Evolutionary conservation across 345 rosid species (phyloP), one percentile per base, ranked within the genome.

Genomic region (Conringia planisiliqua): DNA sequence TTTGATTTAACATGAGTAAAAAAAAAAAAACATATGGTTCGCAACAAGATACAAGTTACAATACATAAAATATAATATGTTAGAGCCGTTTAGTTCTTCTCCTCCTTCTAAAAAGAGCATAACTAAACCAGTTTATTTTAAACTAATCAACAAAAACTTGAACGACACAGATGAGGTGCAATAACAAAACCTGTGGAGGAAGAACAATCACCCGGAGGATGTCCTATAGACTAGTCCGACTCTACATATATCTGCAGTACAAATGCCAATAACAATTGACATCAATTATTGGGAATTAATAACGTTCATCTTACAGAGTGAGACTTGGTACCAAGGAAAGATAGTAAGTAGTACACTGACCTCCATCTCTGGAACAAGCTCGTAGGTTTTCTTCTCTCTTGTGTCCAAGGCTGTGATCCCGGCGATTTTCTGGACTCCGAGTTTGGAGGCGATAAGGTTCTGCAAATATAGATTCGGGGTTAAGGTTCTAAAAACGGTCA

Each of bases 311-410:
- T 22, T 51, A 60, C 17, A 35, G 8, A 62, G 30, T 40, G 27
- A 8, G 68, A 10, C 14, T 47, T 75, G 4, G 17, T 52, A 36
- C 26, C 50, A 12, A 48, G 26, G 3, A 68, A 35, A 70, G 13
- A 9, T 32, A 12, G 20, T 13, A 24, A 24, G 26, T 24, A 18
- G 51, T 20, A 54, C 75, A 68, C 97, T 62, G 62, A 90, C 98
- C 98, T 92, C 99, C 77, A 88, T 70, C 80, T 95, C 98, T 14
- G 87, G 87, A 83, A 90, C 68, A 22, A 89, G 88, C 55, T 88
- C 89, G 68, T 83, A 86, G 13, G 83, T 82, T 79, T 67, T 89
- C 68, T 83, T 85, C 82, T 89, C 96, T 60, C 80, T 71, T 64
- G 82, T 84, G 84, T 92, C 90, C 3, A 83, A 86, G 79, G 92